Percentiles rank a stretch among this genome's conserved stretches.
Evolutionary conservation across 2,329 filamentous ascomycete genomes (phyloP).

Genomic region (Byssothecium circinans): DNA sequence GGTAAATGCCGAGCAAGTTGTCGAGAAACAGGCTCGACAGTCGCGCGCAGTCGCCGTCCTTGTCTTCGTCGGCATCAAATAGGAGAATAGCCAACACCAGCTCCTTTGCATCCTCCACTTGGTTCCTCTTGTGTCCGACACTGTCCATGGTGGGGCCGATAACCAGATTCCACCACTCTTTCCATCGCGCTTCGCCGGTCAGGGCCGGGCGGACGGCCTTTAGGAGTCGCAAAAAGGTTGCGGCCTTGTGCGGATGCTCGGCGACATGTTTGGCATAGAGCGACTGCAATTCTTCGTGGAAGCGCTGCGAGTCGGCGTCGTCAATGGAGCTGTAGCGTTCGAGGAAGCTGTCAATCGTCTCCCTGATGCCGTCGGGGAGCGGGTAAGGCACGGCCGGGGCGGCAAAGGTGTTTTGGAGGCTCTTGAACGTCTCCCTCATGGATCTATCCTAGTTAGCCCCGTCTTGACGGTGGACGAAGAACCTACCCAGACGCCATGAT

Average conservation of each 20-base stretch:
- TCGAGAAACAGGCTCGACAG: slow-evolving; percentile 57
- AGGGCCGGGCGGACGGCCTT: slow-evolving; percentile 66
- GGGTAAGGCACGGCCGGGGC: slow-evolving; percentile 52
- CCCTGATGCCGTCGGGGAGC: slow-evolving; percentile 66
- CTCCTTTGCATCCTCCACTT: slow-evolving; percentile 66
- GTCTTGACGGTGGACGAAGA: no score
- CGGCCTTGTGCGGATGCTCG: slow-evolving; percentile 59
- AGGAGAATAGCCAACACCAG: slow-evolving; percentile 66
- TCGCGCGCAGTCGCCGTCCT: slow-evolving; percentile 48
- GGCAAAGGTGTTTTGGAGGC: slow-evolving; percentile 49
- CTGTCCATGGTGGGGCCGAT: slow-evolving; percentile 60
- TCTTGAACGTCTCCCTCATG: slow-evolving; percentile 53
- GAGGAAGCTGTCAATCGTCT: slow-evolving; percentile 67
- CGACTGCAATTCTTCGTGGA: slow-evolving; percentile 71
- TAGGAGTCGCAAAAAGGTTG: slow-evolving; percentile 70
- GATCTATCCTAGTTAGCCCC: no score
- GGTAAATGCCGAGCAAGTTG: slow-evolving; percentile 51
- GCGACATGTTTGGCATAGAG: slow-evolving; percentile 68
- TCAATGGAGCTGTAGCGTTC: slow-evolving; percentile 69
- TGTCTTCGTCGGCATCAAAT: slow-evolving; percentile 61
- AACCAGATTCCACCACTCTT: slow-evolving; percentile 72
- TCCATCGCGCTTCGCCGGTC: slow-evolving; percentile 62
- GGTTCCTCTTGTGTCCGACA: slow-evolving; percentile 62
- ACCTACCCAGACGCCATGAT: slow-evolving; percentile 14
- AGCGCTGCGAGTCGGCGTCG: slow-evolving; percentile 67